These are phyloP conservation scores for Pulicaria dysenterica DNA, from an alignment of 129 eudicot species.

Conservation along the genomic window DNA sequence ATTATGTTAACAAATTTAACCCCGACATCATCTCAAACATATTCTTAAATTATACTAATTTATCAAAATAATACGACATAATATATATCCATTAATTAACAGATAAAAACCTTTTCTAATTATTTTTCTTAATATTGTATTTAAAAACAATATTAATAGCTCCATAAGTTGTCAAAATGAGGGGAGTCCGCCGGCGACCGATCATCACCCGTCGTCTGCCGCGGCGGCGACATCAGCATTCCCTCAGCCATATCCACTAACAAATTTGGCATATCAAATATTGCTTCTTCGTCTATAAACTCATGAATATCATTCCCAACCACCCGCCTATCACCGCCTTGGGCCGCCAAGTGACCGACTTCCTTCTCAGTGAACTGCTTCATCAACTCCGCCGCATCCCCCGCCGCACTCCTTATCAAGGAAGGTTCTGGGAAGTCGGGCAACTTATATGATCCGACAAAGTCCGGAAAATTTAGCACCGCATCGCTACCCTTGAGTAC, in stretches of 20 bases:
- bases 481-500: slow-evolving; percentile 54
- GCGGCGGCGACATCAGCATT: slow-evolving; percentile 69
- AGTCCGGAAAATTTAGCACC: slow-evolving; percentile 51
- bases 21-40: too few species aligned
- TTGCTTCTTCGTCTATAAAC: slow-evolving; percentile 61
- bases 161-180: slow-evolving; percentile 55
- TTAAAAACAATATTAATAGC: slow-evolving; percentile 34
- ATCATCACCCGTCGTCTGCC: slow-evolving; percentile 38
- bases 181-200: slow-evolving; percentile 40
- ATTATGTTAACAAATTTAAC: too few species aligned
- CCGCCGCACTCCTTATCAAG: slow-evolving; percentile 51
- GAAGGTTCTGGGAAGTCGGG: slow-evolving; percentile 50
- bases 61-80: neutral
- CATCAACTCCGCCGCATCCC: slow-evolving; percentile 46
- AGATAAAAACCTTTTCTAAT: slow-evolving; percentile 10
- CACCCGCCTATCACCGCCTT: neutral
- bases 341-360: neutral
- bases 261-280: slow-evolving; percentile 64
- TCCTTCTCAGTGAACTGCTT: slow-evolving; percentile 20
- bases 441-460: slow-evolving; percentile 33
- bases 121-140: neutral
- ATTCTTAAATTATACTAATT: too few species aligned
- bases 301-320: slow-evolving; percentile 16
- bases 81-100: slow-evolving; percentile 5
- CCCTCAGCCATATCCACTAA: slow-evolving; percentile 71